These are phyloP conservation scores for Aegilops sharonensis DNA, from an alignment of 176 grass and related monocot genomes.

Conservation along the genomic window DNA sequence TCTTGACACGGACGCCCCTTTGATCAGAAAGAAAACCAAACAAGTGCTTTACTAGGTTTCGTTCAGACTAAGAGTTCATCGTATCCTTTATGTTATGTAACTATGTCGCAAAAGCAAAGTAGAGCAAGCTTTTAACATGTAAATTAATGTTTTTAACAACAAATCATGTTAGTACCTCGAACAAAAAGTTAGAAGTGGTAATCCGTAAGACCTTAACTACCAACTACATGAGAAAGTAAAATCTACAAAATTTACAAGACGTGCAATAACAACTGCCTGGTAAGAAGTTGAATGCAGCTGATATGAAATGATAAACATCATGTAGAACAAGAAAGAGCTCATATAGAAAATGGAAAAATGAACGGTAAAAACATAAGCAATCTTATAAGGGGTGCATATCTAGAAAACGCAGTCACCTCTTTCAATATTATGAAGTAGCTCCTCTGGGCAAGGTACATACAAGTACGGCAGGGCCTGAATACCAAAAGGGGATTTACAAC, in stretches of 20 bases:
- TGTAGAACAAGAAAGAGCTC: neutral
- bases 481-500: constrained; percentile 19
- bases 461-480: constrained; percentile 68
- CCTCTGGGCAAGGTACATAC: constrained; percentile 65
- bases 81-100: neutral
- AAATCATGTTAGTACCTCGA: neutral
- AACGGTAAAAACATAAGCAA: neutral
- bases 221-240: constrained; percentile 15
- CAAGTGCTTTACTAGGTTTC: neutral
- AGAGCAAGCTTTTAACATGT: neutral
- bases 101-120: neutral
- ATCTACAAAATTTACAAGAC: neutral
- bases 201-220: neutral
- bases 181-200: neutral
- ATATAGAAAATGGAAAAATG: neutral
- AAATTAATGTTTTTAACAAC: neutral
- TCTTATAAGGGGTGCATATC: neutral
- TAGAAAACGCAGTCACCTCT: constrained; percentile 37
- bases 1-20: neutral
- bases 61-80: neutral
- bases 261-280: neutral
- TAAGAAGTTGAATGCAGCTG: constrained; percentile 8
- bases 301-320: constrained; percentile 3
- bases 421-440: constrained; percentile 47
- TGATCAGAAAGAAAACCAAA: neutral